Conservation (phyloP, 169 alveolate genomes). For the Pseudocohnilembus persalinus region DNA sequence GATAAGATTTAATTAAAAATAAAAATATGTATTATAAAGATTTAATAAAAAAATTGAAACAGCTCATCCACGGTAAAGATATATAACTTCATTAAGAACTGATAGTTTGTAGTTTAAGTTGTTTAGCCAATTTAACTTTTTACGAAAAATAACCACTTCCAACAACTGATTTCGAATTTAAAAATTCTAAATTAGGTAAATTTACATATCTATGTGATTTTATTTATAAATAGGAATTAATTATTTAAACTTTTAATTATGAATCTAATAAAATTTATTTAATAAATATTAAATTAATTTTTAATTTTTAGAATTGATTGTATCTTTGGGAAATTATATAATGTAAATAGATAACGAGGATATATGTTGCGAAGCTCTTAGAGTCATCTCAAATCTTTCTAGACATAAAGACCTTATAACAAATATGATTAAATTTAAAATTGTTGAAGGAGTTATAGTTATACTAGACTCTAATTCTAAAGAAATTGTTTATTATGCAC, state of each 20-base stretch:
- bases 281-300: too few species aligned
- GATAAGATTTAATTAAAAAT: constrained; percentile 31
- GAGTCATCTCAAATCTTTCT: constrained; percentile 36
- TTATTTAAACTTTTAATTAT: too few species aligned
- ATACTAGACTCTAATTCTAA: constrained; percentile 42
- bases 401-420: constrained; percentile 43
- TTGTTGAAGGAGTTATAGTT: constrained; percentile 35
- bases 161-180: constrained; percentile 42
- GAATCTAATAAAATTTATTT: not conserved
- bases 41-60: constrained; percentile 17
- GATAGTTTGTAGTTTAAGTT: constrained; percentile 38
- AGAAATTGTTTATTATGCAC: constrained; percentile 44
- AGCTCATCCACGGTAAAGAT: constrained; percentile 7
- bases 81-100: constrained; percentile 25
- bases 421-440: constrained; percentile 36
- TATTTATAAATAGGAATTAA: not conserved
- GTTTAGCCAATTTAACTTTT: constrained; percentile 42
- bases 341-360: constrained; percentile 39
- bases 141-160: constrained; percentile 32
- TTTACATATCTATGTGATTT: not conserved
- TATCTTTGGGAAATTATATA: constrained; percentile 21
- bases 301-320: constrained; percentile 24
- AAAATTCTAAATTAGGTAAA: constrained; percentile 19
- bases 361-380: constrained; percentile 47
- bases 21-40: constrained; percentile 25